These are phyloP conservation scores for Fusarium anguioides DNA, from an alignment of 2,329 filamentous ascomycete species.

Conservation along the genomic window DNA sequence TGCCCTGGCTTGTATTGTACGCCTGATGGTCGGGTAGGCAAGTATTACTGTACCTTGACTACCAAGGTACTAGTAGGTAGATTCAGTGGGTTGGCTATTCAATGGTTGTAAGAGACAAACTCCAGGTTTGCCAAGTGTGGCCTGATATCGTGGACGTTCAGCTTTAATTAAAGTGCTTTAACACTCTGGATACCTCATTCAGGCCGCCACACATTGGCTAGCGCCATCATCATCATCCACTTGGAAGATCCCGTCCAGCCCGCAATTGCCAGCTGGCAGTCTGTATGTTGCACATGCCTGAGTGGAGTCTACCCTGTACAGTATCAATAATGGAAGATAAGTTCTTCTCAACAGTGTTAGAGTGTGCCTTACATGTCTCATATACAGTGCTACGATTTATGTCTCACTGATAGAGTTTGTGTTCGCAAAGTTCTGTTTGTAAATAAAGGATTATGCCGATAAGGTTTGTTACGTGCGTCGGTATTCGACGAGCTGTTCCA, in stretches of 20 bases:
- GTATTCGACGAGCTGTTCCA: neutral
- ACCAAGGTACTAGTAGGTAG: no score
- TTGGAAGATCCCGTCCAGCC: no score
- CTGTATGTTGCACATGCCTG: slow-evolving; percentile 42
- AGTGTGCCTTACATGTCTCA: neutral
- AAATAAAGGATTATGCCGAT: neutral
- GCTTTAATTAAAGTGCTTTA: slow-evolving; percentile 25
- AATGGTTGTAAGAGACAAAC: slow-evolving; percentile 18
- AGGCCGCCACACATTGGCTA: slow-evolving; percentile 46
- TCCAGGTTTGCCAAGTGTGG: slow-evolving; percentile 18
- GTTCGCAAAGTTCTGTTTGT: neutral
- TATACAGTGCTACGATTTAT: neutral
- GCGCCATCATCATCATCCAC: slow-evolving; percentile 40
- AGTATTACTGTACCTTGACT: neutral
- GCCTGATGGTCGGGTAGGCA: neutral
- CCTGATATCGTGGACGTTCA: slow-evolving; percentile 16
- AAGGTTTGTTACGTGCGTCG: neutral
- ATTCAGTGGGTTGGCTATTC: slow-evolving; percentile 4
- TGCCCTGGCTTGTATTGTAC: slow-evolving; percentile 10
- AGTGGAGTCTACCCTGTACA: slow-evolving; percentile 31
- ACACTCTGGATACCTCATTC: slow-evolving; percentile 34
- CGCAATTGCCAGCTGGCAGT: slow-evolving; percentile 48
- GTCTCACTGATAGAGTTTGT: neutral
- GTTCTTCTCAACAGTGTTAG: neutral
- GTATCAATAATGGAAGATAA: neutral